phyloP scores from a whole-genome alignment of 163 green algal species.

The Chloromonas sp. region DNA sequence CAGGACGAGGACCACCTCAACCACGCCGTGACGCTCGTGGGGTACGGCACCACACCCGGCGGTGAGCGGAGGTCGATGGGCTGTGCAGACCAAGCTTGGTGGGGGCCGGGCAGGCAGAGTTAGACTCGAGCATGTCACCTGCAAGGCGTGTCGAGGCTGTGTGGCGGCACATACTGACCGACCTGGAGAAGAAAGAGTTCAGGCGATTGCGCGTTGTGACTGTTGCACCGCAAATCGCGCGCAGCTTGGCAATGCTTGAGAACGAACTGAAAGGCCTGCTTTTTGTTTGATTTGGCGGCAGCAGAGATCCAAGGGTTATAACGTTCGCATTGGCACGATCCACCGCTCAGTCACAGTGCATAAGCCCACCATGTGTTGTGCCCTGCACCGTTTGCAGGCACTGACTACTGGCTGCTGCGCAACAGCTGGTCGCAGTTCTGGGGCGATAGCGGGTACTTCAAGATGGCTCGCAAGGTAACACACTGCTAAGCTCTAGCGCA shows the following conservation, averaged over 20 bases:
- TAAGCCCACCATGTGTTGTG: not conserved
- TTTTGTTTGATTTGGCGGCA: not conserved
- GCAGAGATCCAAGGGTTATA: not conserved
- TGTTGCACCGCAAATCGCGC: no score
- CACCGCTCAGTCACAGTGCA: not conserved
- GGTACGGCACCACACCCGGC: constrained; percentile 58
- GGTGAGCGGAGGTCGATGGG: not conserved
- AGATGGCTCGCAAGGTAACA: constrained; percentile 13
- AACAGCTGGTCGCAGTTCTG: constrained; percentile 49
- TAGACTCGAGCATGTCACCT: no score
- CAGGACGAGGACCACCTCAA: constrained; percentile 50
- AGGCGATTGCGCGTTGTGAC: no score
- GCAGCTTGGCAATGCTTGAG: no score
- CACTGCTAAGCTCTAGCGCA: not conserved
- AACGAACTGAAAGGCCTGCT: no score
- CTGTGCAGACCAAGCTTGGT: no score
- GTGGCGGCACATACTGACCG: no score
- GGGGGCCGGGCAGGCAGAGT: no score
- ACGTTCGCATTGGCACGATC: not conserved
- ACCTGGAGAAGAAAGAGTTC: no score
- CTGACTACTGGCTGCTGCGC: constrained; percentile 53
- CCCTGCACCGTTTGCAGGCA: constrained; percentile 4
- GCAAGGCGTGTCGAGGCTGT: no score
- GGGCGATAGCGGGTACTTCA: constrained; percentile 14
- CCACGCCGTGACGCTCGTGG: constrained; percentile 69